Evolutionary conservation across 2,329 filamentous ascomycete species (phyloP), one percentile per base, ranked within the genome.

Genomic region (Diaporthe velutina): DNA sequence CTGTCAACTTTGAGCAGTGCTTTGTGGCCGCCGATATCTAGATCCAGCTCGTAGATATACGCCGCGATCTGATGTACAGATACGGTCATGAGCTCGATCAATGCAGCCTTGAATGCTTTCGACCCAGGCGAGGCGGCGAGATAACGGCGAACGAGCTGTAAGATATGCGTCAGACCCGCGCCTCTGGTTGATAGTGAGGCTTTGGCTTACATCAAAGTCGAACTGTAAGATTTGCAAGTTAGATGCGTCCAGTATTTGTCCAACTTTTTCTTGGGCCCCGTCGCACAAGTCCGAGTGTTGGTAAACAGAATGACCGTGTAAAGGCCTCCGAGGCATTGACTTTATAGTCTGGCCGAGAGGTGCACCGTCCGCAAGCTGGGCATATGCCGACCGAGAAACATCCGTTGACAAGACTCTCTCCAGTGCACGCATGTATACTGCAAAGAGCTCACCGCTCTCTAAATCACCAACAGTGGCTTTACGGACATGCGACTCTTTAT

Each of bases 121-220:
- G 60, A 50, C 28, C 60, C 60, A n/a, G 58, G 58, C 15, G 38
- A 64, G 13, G 38, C 58, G 38, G 58, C 58, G n/a, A 64, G 58
- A 45, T 45, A 64, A 28, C 38, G 58, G 58, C 25, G 58, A 30
- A 64, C 17, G 12, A 45, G 58, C 58, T 64, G 38, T 19, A 6
- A 28, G n/a, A 22, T 30, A 15, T 64, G 9, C 25, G 28, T 66
- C 42, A 50, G 42, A 50, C 28, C n/a, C 28, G 22, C 40, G 6
- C 19, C 15, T 3, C 28, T 50, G 60, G 9, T 45, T 64, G 10
- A n/a, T n/a, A 10, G 13, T 64, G 25, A 15, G 60, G 60, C 25
- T 33, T 13, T n/a, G 25, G 25, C 60, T 48, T 64, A 64, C 60
- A 17, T 64, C 33, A 48, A 48, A 48, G 25, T 64, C 25, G 17